Evolutionary conservation across 2,329 filamentous ascomycete genomes (phyloP).

Genomic region (Magnaporthiopsis incrustans): DNA sequence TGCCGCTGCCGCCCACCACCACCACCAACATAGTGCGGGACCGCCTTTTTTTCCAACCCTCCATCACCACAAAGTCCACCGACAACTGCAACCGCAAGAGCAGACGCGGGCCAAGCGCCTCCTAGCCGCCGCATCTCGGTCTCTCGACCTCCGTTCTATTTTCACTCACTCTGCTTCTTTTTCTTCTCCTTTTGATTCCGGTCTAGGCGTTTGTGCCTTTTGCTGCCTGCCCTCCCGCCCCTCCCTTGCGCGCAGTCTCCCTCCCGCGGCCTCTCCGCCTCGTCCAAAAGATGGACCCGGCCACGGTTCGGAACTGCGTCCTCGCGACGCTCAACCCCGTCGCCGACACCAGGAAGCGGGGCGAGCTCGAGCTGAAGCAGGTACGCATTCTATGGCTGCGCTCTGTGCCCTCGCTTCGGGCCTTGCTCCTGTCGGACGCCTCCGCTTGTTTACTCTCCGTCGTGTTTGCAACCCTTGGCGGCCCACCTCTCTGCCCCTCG

Average conservation of each 20-base stretch:
- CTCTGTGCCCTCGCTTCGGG: neutral
- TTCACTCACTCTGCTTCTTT: neutral
- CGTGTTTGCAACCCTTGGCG: neutral
- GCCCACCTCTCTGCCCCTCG: no score
- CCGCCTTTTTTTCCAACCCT: no score
- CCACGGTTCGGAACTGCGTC: constrained; percentile 68
- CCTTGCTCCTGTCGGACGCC: constrained; percentile 4
- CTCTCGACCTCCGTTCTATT: neutral
- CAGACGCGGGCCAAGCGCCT: no score
- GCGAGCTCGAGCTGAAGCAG: constrained; percentile 75
- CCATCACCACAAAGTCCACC: no score
- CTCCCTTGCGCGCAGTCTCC: neutral
- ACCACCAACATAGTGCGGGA: no score
- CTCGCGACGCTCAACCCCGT: constrained; percentile 67
- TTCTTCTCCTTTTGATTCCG: neutral
- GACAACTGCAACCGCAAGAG: no score
- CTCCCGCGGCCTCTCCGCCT: constrained; percentile 6
- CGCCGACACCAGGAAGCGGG: constrained; percentile 65
- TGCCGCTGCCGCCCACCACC: no score
- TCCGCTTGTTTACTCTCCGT: constrained; percentile 6
- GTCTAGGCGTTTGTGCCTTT: neutral
- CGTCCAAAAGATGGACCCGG: constrained; percentile 59
- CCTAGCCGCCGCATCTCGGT: neutral
- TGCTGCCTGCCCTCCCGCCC: neutral
- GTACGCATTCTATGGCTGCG: constrained; percentile 37